phyloP scores from a whole-genome alignment of 169 alveolate species.

The Cryptosporidium viatorum region DNA sequence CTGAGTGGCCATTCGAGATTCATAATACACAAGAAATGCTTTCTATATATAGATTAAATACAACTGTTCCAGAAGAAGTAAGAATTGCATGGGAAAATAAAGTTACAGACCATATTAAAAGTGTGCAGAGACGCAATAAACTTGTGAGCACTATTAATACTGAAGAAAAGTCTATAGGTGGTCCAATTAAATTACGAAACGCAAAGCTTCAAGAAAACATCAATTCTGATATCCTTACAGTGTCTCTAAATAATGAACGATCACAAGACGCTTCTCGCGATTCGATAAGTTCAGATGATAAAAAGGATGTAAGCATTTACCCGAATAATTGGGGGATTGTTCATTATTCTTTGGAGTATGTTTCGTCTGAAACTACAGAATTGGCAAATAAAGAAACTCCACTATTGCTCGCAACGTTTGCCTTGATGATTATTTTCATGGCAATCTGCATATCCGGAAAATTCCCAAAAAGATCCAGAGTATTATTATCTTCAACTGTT shows the following conservation, averaged over 20 bases:
- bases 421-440: conserved; percentile 68
- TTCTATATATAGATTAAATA: conserved; percentile 58
- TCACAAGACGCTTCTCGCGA: background rate
- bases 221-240: background rate
- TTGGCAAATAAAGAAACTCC: conserved; percentile 75
- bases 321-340: conserved; percentile 52
- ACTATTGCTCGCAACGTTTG: conserved; percentile 62
- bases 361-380: conserved; percentile 65
- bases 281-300: no score
- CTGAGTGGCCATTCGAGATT: conserved; percentile 67
- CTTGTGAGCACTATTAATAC: background rate
- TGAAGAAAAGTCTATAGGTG: background rate
- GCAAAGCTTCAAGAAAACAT: background rate
- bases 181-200: background rate
- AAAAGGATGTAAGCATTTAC: conserved; percentile 16
- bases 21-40: conserved; percentile 53
- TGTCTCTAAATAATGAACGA: background rate
- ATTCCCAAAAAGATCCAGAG: conserved; percentile 59
- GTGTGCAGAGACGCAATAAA: conserved; percentile 30
- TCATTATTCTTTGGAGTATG: conserved; percentile 61
- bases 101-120: conserved; percentile 41
- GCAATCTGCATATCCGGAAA: conserved; percentile 65
- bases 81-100: conserved; percentile 70
- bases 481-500: conserved; percentile 61
- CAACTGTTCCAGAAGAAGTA: conserved; percentile 62